Evolutionary conservation across 805 yeast genomes (phyloP).

Genomic region (Metschnikowia baotianmanensis): DNA sequence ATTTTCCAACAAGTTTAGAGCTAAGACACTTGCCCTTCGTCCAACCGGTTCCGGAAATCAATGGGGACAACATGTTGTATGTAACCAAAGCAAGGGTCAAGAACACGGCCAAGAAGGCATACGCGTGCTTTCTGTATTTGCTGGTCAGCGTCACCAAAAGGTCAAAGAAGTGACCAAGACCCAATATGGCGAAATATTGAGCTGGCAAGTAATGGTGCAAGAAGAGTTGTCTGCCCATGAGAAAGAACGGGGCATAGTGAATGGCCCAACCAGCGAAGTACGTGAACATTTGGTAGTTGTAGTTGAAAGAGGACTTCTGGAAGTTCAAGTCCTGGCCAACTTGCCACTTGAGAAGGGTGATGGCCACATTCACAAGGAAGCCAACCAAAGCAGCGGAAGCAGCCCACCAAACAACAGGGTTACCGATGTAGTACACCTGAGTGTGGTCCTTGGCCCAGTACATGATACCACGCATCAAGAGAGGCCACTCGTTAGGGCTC

Average conservation of each 20-base stretch:
- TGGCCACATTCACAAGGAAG: conserved; percentile 47
- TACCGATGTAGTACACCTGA: conserved; percentile 72
- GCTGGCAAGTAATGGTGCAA: conserved; percentile 94
- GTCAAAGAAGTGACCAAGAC: conserved; percentile 67
- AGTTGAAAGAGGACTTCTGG: conserved; percentile 58
- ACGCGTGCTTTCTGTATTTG: conserved; percentile 45
- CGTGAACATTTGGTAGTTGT: conserved; percentile 59
- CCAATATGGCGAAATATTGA: conserved; percentile 79
- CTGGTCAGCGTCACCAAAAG: conserved; percentile 38
- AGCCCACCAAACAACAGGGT: conserved; percentile 79
- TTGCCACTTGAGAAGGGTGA: conserved; percentile 62
- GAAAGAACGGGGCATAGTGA: conserved; percentile 72
- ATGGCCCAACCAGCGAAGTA: conserved; percentile 68
- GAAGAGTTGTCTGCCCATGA: conserved; percentile 92
- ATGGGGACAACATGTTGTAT: conserved; percentile 63
- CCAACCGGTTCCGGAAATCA: conserved; percentile 81
- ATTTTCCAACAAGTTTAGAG: conserved; percentile 56
- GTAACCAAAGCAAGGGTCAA: conserved; percentile 49
- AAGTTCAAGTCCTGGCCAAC: conserved; percentile 41
- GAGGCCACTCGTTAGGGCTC: conserved; percentile 71
- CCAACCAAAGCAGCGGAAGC: conserved; percentile 51
- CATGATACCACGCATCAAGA: conserved; percentile 72
- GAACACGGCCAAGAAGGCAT: conserved; percentile 46
- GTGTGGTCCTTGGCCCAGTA: conserved; percentile 66
- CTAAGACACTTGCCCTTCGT: conserved; percentile 62